phyloP scores from a whole-genome alignment of 1,284 basidiomycete genomes.

The Ganoderma sp. region DNA sequence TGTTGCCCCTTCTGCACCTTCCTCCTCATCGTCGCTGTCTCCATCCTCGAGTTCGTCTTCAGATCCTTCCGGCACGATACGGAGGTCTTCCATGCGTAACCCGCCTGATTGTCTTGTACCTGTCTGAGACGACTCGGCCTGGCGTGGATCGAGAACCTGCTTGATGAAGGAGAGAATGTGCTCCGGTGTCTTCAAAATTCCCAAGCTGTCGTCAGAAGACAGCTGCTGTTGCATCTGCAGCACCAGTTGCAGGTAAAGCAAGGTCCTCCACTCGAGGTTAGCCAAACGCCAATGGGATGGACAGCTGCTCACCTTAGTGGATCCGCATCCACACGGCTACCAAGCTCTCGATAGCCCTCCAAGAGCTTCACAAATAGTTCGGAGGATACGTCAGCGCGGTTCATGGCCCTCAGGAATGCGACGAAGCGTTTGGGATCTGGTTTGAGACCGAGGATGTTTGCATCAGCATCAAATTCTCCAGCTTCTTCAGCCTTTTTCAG shows the following conservation, averaged over 20 bases:
- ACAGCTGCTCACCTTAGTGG: constrained; percentile 55
- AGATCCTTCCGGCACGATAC: constrained; percentile 49
- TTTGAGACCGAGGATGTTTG: constrained; percentile 68
- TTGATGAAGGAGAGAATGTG: constrained; percentile 83
- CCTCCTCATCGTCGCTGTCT: constrained; percentile 69
- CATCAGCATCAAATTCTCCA: constrained; percentile 54
- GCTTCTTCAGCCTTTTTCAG: constrained; percentile 47
- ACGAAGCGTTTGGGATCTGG: constrained; percentile 78
- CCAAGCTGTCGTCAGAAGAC: constrained; percentile 57
- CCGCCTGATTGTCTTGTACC: constrained; percentile 21
- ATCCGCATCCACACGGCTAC: constrained; percentile 50
- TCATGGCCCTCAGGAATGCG: constrained; percentile 64
- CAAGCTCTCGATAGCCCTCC: constrained; percentile 67
- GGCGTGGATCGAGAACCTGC: constrained; percentile 58
- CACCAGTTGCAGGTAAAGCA: constrained; percentile 79
- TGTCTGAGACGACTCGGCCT: constrained; percentile 32
- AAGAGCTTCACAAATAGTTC: constrained; percentile 77
- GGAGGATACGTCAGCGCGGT: constrained; percentile 71
- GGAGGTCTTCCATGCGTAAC: constrained; percentile 49
- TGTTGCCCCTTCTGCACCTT: constrained; percentile 38
- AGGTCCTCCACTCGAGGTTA: constrained; percentile 45
- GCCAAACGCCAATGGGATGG: constrained; percentile 36
- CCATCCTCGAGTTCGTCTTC: constrained; percentile 39
- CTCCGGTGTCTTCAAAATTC: constrained; percentile 72
- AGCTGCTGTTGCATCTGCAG: constrained; percentile 79